Conservation (phyloP, 2,329 filamentous ascomycete species). For the Hirsutella rhossiliensis region DNA sequence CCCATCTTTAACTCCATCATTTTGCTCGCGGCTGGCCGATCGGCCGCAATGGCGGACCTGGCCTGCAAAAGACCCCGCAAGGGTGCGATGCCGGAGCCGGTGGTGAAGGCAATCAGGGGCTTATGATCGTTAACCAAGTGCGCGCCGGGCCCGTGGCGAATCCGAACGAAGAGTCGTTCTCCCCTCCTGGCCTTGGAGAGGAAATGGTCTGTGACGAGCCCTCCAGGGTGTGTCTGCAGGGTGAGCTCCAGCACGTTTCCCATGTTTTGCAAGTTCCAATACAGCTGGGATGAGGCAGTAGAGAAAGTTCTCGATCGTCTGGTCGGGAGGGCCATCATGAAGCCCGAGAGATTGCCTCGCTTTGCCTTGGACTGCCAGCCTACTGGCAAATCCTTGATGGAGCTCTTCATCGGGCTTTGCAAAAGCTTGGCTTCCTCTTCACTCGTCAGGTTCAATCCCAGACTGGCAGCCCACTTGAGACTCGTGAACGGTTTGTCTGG, state of each 20-base stretch:
- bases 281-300: conserved; percentile 2
- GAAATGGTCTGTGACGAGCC: conserved; percentile 1
- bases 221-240: conserved; percentile 1
- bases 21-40: background rate
- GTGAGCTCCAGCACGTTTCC: conserved; percentile 2
- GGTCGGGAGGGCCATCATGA: conserved; percentile 1
- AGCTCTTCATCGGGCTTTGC: background rate
- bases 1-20: background rate
- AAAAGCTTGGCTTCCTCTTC: background rate
- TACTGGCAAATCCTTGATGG: background rate
- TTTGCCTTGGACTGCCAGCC: background rate
- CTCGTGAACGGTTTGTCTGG: conserved; percentile 1
- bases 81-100: conserved; percentile 2
- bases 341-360: background rate
- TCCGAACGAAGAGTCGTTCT: background rate
- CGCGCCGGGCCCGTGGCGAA: background rate
- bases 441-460: background rate
- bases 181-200: background rate
- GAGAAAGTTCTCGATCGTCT: conserved; percentile 1
- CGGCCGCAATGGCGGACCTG: background rate
- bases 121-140: background rate
- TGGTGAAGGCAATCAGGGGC: conserved; percentile 2
- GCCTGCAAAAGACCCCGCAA: conserved; percentile 1
- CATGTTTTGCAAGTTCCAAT: conserved; percentile 2
- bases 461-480: conserved; percentile 1